Percentiles rank a stretch among this genome's conserved stretches.
Conservation (phyloP, 2,329 filamentous ascomycete species). For the Hypoxylon sp. region DNA sequence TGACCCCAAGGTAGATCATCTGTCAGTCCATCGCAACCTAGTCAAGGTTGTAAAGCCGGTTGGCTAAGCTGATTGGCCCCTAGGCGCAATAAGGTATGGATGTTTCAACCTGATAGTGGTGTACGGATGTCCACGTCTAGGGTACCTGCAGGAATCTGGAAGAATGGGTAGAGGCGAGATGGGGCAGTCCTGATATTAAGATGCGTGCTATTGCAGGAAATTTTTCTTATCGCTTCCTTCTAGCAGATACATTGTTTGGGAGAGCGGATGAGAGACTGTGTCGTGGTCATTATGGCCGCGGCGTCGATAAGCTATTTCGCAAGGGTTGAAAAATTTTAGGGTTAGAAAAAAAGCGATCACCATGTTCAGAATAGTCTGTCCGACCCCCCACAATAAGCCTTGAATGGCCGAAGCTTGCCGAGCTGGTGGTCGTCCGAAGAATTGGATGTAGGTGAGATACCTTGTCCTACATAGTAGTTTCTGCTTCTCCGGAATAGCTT, state of each 20-base stretch:
- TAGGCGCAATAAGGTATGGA: conserved; percentile 33
- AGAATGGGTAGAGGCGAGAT: conserved; percentile 29
- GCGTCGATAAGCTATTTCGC: conserved; percentile 32
- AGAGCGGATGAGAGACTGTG: conserved; percentile 16
- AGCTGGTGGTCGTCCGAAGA: conserved; percentile 13
- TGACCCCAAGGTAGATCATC: conserved; percentile 31
- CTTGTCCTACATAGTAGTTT: too few relatives aligned
- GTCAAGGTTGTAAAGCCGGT: conserved; percentile 25
- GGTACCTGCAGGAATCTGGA: conserved; percentile 43
- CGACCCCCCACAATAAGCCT: conserved; percentile 29
- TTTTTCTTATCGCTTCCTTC: conserved; percentile 26
- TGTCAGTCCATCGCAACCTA: conserved; percentile 28
- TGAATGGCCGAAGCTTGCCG: conserved; percentile 38
- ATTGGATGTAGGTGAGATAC: too few relatives aligned
- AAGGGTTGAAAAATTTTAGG: conserved; percentile 34
- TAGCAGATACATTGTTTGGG: conserved; percentile 17
- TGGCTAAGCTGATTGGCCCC: conserved; percentile 29
- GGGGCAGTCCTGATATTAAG: conserved; percentile 23
- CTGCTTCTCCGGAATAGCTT: too few relatives aligned
- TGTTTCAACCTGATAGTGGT: conserved; percentile 30
- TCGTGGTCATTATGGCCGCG: conserved; percentile 19
- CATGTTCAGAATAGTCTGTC: conserved; percentile 14
- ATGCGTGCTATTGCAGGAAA: conserved; percentile 35
- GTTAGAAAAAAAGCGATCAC: conserved; percentile 22
- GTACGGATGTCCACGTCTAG: conserved; percentile 33